These are phyloP conservation scores for Hyaloscypha variabilis DNA, from an alignment of 495 filamentous ascomycete species.

Conservation along the genomic window DNA sequence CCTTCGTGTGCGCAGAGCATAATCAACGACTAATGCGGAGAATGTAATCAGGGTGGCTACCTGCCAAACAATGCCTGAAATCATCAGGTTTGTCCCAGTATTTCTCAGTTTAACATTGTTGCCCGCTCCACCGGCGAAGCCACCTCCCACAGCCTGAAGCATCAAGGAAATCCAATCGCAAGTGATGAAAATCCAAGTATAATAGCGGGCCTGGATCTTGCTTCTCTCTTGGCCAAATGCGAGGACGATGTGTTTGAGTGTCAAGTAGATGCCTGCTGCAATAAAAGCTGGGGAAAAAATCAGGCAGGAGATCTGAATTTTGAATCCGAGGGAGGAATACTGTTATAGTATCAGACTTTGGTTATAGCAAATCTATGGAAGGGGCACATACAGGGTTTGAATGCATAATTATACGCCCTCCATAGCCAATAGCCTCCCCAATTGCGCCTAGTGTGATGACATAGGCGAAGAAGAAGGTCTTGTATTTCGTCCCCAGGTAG, in stretches of 20 bases:
- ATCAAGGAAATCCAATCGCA: conserved; percentile 66
- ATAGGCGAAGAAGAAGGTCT: conserved; percentile 42
- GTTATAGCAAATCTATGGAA: neutral
- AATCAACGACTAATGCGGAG: conserved; percentile 51
- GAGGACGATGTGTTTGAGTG: conserved; percentile 65
- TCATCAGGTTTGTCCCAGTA: conserved; percentile 65
- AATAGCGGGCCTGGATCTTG: conserved; percentile 55
- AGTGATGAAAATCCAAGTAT: conserved; percentile 70
- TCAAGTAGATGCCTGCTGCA: conserved; percentile 65
- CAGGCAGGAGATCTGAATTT: conserved; percentile 59
- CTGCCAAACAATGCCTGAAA: conserved; percentile 73
- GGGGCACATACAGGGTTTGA: conserved; percentile 14
- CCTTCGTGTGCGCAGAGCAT: conserved; percentile 45
- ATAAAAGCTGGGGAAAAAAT: conserved; percentile 67
- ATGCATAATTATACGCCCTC: conserved; percentile 25
- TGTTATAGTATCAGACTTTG: conserved; percentile 19
- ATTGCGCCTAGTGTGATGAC: conserved; percentile 44
- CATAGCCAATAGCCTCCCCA: conserved; percentile 44
- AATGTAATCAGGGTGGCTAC: conserved; percentile 64
- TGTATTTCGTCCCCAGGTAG: conserved; percentile 37
- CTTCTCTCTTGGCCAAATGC: conserved; percentile 56
- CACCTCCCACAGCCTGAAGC: conserved; percentile 67
- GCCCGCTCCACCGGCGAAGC: conserved; percentile 55
- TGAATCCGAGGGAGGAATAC: conserved; percentile 41
- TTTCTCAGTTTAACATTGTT: conserved; percentile 38